A percentile compares a stretch with the other conserved stretches of the same genome.
These are phyloP conservation scores for Torulaspora pretoriensis DNA, from an alignment of 1,139 yeast genomes.

Conservation along the genomic window DNA sequence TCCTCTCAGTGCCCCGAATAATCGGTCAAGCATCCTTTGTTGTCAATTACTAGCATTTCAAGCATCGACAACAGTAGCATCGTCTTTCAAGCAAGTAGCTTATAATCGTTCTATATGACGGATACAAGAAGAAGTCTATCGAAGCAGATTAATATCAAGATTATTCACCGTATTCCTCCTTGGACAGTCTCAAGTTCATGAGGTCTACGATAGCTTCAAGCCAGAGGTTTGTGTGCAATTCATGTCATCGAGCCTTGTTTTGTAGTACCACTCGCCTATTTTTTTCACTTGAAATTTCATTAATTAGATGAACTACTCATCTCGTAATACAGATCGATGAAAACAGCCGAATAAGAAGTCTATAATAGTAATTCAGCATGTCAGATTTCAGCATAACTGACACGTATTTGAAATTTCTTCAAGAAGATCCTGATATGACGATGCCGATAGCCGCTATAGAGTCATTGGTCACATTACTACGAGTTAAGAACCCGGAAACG, in stretches of 20 bases:
- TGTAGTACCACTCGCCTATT: not conserved
- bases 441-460: constrained; percentile 99
- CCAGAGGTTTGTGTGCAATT: not conserved
- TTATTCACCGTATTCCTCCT: not conserved
- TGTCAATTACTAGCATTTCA: not conserved
- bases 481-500: constrained; percentile 81
- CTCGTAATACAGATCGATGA: not conserved
- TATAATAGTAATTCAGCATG: constrained; percentile 17
- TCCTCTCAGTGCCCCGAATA: constrained; percentile 8
- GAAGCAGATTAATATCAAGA: not conserved
- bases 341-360: not conserved
- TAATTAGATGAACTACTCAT: not conserved
- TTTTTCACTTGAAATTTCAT: constrained; percentile 5
- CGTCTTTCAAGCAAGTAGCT: not conserved
- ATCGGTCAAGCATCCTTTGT: constrained; percentile 4
- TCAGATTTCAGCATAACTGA: constrained; percentile 69
- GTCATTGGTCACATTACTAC: constrained; percentile 76
- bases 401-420: constrained; percentile 72
- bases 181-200: not conserved
- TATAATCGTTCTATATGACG: constrained; percentile 3
- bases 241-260: no score
- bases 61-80: not conserved
- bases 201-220: not conserved
- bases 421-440: constrained; percentile 89
- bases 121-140: not conserved